Base-by-base conservation (phyloP, 495 filamentous ascomycete species). In the Pyrenula aspistea region DNA sequence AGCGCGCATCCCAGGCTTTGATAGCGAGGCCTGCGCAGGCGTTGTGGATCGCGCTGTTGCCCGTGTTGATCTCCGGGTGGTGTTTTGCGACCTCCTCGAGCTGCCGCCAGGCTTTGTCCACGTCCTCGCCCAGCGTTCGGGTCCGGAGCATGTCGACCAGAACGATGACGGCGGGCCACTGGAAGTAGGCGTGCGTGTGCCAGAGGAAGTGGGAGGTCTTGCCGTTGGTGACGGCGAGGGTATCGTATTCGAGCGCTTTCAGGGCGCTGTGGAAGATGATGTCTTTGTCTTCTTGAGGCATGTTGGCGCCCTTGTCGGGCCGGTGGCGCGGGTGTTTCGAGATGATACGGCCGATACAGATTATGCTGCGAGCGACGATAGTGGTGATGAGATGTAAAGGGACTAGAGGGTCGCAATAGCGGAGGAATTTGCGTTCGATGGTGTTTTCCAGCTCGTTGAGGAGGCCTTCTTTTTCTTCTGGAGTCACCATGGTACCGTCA, bases 321-420 rank as follows among this genome's bases (percentile, higher is more conserved):
- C 72, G 69, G 48, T 70, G 68, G 4, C 75, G 73, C 15, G 74
- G 75, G 59, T 77, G 73, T 53, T 71, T 70, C 19, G 69, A 68
- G 23, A 64, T 55, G 4, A 77, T 57, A 15, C 71, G 59, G 19
- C 71, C 68, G n/a, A 61, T 65, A 55, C 59, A 60, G 11, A 71
- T 61, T 1, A 67, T 61, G 10, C 72, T 67, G 36, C 61, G 65
- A 15, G 72, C 73, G 60, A 82, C 73, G 12, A 72, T 65, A 2
- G 69, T 67, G 1, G 76, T 73, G 42, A 84, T 68, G 51, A 77
- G 68, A 63, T 88, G 86, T 10, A 87, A 68, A 1, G 80, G 79
- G 23, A 85, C 82, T 0, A 74, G 75, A 4, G 70, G 67, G 61
- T 88, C 84, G 59, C 82, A 83, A 51, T 79, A 77, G 0, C 67